Conservation (phyloP, 768 basidiomycete genomes). For the Amyloporia xantha region DNA sequence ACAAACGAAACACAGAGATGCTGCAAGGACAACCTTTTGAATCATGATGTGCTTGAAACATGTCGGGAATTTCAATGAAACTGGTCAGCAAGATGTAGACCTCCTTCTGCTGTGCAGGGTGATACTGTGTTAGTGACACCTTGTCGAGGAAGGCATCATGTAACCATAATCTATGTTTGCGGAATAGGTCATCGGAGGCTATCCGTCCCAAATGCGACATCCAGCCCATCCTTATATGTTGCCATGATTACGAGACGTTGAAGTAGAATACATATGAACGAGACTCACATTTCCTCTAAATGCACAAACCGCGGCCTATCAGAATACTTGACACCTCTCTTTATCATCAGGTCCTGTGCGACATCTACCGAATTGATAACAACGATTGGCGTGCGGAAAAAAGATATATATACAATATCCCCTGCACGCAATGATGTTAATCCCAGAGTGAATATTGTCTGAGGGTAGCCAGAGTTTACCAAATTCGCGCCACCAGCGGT, state of each 20-base stretch:
- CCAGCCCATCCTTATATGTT: background rate
- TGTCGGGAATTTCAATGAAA: background rate
- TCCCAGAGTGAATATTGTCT: no score
- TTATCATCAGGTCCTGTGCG: slow-evolving; percentile 28
- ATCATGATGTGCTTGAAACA: background rate
- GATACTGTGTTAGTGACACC: slow-evolving; percentile 10
- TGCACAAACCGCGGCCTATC: slow-evolving; percentile 29
- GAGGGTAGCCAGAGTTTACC: no score
- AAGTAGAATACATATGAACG: background rate
- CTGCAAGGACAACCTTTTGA: background rate
- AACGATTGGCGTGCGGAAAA: slow-evolving; percentile 13
- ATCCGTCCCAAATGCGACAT: slow-evolving; percentile 7
- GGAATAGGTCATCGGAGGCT: slow-evolving; percentile 1
- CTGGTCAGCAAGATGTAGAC: background rate
- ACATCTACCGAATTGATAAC: slow-evolving; percentile 18
- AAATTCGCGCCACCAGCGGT: no score
- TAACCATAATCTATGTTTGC: background rate
- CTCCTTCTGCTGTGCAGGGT: background rate
- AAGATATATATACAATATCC: slow-evolving; percentile 11
- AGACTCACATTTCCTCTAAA: slow-evolving; percentile 10
- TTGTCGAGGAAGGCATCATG: background rate
- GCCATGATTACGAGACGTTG: background rate
- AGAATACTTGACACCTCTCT: slow-evolving; percentile 31
- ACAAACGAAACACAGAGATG: background rate
- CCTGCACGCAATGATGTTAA: no score